Percentiles rank a stretch among this genome's conserved stretches.
Conservation (phyloP, 306 rosid genomes). For the Cicer pinnatifidum region DNA sequence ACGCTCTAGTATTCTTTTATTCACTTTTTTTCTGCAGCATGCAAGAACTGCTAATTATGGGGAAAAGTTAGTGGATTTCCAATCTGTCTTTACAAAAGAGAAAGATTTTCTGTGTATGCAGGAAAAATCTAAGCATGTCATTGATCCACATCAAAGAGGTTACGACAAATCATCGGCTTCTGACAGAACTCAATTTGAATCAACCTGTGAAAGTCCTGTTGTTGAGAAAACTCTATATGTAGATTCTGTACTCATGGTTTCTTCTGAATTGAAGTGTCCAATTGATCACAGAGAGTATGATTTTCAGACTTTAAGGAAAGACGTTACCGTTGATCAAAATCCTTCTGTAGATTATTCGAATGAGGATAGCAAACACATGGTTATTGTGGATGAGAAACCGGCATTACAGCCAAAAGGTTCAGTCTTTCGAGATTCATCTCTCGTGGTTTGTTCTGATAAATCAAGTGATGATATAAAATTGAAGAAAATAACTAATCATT, state of each 20-base stretch:
- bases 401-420: constrained; percentile 44
- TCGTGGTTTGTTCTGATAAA: constrained; percentile 42
- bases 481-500: constrained; percentile 44
- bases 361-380: constrained; percentile 51
- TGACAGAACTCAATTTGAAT: constrained; percentile 47
- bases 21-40: constrained; percentile 50
- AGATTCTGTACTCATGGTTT: constrained; percentile 63
- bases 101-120: constrained; percentile 44
- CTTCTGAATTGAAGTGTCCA: constrained; percentile 49
- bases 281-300: constrained; percentile 45
- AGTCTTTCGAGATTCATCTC: constrained; percentile 51
- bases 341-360: constrained; percentile 46
- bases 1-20: constrained; percentile 31
- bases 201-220: constrained; percentile 55
- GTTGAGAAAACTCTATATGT: constrained; percentile 84
- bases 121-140: constrained; percentile 48
- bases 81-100: constrained; percentile 46
- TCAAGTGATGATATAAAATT: constrained; percentile 41
- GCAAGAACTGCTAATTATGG: constrained; percentile 48
- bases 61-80: constrained; percentile 45
- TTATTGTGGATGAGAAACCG: constrained; percentile 47
- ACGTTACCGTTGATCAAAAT: constrained; percentile 43
- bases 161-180: constrained; percentile 40
- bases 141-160: constrained; percentile 55
- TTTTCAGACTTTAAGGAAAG: constrained; percentile 47